A percentile compares a stretch with the other conserved stretches of the same genome.
phyloP scores from a whole-genome alignment of 805 yeast genomes.

The Wickerhamiella kazuoi region DNA sequence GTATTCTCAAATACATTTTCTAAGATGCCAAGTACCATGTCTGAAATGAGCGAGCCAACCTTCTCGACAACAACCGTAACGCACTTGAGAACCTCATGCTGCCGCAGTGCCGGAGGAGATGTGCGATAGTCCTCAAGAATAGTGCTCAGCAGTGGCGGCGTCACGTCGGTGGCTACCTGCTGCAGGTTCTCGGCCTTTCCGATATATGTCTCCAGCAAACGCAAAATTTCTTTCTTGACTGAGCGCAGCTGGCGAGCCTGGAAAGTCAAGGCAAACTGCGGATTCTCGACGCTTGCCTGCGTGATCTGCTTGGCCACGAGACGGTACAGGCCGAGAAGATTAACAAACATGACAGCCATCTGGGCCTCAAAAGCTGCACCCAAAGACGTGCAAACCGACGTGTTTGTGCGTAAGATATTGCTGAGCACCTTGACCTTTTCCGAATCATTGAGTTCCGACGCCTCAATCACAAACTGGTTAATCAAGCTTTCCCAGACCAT shows the following conservation, averaged over 20 bases:
- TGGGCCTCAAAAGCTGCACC: slow-evolving; percentile 87
- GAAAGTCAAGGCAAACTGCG: slow-evolving; percentile 80
- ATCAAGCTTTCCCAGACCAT: slow-evolving; percentile 88
- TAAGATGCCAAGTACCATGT: slow-evolving; percentile 69
- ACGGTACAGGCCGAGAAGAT: slow-evolving; percentile 73
- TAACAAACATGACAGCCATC: slow-evolving; percentile 67
- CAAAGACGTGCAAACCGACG: slow-evolving; percentile 82
- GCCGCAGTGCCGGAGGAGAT: slow-evolving; percentile 91
- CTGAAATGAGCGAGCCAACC: slow-evolving; percentile 63
- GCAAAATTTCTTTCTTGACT: slow-evolving; percentile 82
- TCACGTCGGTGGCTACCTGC: slow-evolving; percentile 65
- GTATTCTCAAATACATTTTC: slow-evolving; percentile 91
- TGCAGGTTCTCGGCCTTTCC: slow-evolving; percentile 73
- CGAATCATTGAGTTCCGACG: slow-evolving; percentile 19
- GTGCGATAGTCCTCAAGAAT: slow-evolving; percentile 76
- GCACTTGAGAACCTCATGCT: slow-evolving; percentile 92
- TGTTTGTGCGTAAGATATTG: slow-evolving; percentile 86
- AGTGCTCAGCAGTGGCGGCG: slow-evolving; percentile 67
- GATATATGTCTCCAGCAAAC: slow-evolving; percentile 74
- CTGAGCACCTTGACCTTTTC: slow-evolving; percentile 88
- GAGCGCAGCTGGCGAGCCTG: slow-evolving; percentile 92
- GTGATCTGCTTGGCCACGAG: slow-evolving; percentile 71
- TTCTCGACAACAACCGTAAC: slow-evolving; percentile 76
- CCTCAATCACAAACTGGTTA: slow-evolving; percentile 31
- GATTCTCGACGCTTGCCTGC: slow-evolving; percentile 55